Percentiles rank a stretch among this genome's conserved stretches.
These are phyloP conservation scores for Irpex sp. DNA, from an alignment of 1,284 basidiomycete species.

Conservation along the genomic window DNA sequence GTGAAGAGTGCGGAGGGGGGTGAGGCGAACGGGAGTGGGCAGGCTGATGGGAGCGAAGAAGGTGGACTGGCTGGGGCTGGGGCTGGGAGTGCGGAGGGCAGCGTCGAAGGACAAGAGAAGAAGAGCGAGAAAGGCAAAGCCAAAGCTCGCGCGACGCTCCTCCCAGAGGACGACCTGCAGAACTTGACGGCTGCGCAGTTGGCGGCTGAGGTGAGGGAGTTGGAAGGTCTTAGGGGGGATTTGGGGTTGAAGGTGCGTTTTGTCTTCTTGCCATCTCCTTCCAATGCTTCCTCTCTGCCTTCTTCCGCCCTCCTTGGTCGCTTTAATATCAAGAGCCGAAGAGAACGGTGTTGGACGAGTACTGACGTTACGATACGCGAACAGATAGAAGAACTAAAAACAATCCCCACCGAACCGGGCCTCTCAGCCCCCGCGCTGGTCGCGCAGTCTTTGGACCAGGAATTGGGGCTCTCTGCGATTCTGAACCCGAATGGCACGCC, in stretches of 20 bases:
- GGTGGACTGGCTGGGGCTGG: too few species aligned
- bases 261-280: too few species aligned
- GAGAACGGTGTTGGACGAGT: too few species aligned
- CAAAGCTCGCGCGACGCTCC: conserved; percentile 39
- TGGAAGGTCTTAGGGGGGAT: conserved; percentile 74
- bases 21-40: too few species aligned
- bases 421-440: conserved; percentile 59
- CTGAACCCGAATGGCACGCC: too few species aligned
- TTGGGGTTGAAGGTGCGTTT: conserved; percentile 69
- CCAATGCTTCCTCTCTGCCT: too few species aligned
- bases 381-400: conserved; percentile 85
- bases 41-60: too few species aligned
- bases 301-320: too few species aligned
- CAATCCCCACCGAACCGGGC: conserved; percentile 58
- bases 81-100: conserved; percentile 28
- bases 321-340: too few species aligned
- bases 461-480: conserved; percentile 26
- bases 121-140: conserved; percentile 38
- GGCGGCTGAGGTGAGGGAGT: conserved; percentile 74
- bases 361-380: too few species aligned
- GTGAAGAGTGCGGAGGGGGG: too few species aligned
- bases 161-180: conserved; percentile 49
- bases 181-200: conserved; percentile 65
- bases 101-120: conserved; percentile 60
- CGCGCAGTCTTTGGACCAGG: conserved; percentile 67